Base-by-base conservation (phyloP, 148 eudicot species). In the Chenopodium quinoa region DNA sequence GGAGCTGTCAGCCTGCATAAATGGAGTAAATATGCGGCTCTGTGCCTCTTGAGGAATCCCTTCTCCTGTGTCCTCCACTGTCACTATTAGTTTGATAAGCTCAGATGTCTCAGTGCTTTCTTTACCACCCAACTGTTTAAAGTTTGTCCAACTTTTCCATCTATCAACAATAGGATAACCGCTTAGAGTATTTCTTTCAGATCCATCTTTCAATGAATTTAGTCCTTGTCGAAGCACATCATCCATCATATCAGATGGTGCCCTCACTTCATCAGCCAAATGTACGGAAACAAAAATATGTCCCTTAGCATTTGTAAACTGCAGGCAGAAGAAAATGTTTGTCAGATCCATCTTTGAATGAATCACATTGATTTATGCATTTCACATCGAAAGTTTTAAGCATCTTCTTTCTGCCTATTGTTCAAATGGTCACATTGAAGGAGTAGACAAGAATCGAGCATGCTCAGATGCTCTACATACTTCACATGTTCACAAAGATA, bases 1-100 rank as follows among this genome's bases (percentile, higher is more conserved):
- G 50, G 98, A 94, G 83, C 95, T 91, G 83, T 91, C 99, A n/a
- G 93, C 99, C 84, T 96, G 99, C 99, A 96, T 92, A 80, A 96
- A 96, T 31, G 98, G 98, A 68, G 80, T 92, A 86, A 96, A 96
- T 71, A 96, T 91, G 50, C 91, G 90, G 52, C 16, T 73, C 75
- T 91, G 95, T 79, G 93, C 97, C 5, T 96, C 92, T 71, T 5
- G 78, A 60, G 91, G 97, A 46, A 96, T 92, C 47, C 99, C 99
- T 31, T 85, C 93, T 22, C 99, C 99, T 0, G 99, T 96, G 84
- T 93, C 99, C 86, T 96, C 98, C 50, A 96, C 95, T 0, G 95
- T 87, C 47, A 94, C 92, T 79, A 93, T 40, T 44, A 94, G 79
- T 82, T 83, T 88, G 79, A 91, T 88, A 29, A 77, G 84, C 73